These are phyloP conservation scores for Cylindrotheca closterium DNA, from an alignment of 108 stramenopile species.

Conservation along the genomic window DNA sequence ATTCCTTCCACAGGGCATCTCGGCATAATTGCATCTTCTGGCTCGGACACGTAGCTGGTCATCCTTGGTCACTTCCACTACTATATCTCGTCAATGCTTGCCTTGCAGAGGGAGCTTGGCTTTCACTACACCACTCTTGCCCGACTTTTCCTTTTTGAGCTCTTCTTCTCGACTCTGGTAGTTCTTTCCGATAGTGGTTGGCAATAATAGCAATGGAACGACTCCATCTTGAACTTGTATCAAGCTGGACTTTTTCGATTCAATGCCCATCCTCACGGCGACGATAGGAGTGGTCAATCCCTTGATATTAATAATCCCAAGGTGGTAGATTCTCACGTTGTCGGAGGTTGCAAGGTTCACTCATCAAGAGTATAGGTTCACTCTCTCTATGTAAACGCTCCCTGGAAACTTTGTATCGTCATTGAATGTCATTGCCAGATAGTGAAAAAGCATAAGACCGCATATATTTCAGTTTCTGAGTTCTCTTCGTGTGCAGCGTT, in stretches of 20 bases:
- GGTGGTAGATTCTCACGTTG: slow-evolving; percentile 62
- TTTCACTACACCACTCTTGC: too few relatives aligned
- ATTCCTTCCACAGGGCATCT: slow-evolving; percentile 71
- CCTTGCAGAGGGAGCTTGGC: too few relatives aligned
- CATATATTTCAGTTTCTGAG: too few relatives aligned
- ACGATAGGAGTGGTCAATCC: slow-evolving; percentile 78
- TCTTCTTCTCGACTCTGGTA: slow-evolving; percentile 72
- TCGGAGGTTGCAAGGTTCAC: too few relatives aligned
- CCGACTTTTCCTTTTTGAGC: slow-evolving; percentile 32
- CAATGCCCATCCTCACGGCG: slow-evolving; percentile 21
- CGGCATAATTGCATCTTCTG: slow-evolving; percentile 73
- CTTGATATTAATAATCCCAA: slow-evolving; percentile 38
- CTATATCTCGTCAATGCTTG: slow-evolving; percentile 73
- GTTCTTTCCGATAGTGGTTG: slow-evolving; percentile 68
- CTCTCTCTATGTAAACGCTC: too few relatives aligned
- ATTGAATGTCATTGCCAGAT: too few relatives aligned
- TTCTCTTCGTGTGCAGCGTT: too few relatives aligned
- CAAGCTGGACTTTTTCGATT: neutral
- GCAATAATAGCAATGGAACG: slow-evolving; percentile 60
- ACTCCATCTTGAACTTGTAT: slow-evolving; percentile 44
- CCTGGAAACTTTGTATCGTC: too few relatives aligned
- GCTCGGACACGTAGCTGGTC: slow-evolving; percentile 71
- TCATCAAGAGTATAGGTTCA: too few relatives aligned
- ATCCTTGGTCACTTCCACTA: slow-evolving; percentile 57
- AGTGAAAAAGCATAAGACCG: too few relatives aligned